phyloP scores from a whole-genome alignment of 75 land plant species.

The Ceratopteris richardii region DNA sequence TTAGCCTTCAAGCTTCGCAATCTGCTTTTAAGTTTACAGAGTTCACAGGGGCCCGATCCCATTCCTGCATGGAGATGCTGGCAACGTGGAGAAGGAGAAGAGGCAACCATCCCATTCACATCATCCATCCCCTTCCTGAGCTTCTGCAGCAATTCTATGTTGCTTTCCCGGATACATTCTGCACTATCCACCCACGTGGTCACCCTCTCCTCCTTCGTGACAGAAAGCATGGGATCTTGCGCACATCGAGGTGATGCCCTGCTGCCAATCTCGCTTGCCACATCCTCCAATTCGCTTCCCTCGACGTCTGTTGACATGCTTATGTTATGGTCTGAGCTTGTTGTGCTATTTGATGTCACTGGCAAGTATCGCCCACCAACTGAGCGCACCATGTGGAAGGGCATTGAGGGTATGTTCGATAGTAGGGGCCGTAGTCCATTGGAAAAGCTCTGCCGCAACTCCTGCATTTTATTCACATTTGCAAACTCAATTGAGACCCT shows the following conservation, averaged over 20 bases:
- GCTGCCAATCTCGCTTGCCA: constrained; percentile 1
- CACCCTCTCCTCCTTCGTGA: too few species aligned
- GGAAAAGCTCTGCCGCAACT: constrained; percentile 40
- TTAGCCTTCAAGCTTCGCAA: constrained; percentile 1
- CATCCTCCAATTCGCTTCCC: constrained; percentile 38
- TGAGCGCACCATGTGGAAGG: constrained; percentile 51
- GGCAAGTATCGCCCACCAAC: constrained; percentile 32
- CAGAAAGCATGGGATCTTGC: neutral
- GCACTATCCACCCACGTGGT: too few species aligned
- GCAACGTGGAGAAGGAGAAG: neutral
- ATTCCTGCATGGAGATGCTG: neutral
- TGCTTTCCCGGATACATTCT: neutral
- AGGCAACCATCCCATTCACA: neutral
- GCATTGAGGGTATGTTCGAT: constrained; percentile 44
- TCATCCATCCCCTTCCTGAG: neutral
- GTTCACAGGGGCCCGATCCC: neutral
- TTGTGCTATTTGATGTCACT: constrained; percentile 61
- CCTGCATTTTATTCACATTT: too few species aligned
- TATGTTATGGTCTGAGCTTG: constrained; percentile 58
- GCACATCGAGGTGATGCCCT: neutral
- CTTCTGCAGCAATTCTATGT: neutral
- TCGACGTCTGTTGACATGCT: constrained; percentile 22
- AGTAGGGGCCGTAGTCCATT: constrained; percentile 39
- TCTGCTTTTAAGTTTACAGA: neutral
- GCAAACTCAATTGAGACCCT: too few species aligned